Evolutionary conservation across 106 monocot genomes (phyloP).

Genomic region (Posidonia australis): DNA sequence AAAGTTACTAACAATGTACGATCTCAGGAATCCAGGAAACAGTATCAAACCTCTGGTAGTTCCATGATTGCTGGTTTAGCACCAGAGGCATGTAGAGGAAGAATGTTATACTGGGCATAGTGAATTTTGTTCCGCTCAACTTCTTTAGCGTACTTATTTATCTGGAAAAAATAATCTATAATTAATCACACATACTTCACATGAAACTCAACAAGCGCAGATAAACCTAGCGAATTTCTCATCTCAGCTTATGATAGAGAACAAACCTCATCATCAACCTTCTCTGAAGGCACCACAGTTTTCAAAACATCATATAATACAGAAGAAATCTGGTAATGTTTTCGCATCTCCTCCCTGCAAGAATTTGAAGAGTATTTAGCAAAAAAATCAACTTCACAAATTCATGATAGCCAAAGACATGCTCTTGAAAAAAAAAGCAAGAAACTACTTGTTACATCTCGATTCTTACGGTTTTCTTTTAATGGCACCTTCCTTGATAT

Average conservation of each 20-base stretch:
- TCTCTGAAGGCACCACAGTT: slow-evolving; percentile 59
- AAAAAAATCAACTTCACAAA: not conserved
- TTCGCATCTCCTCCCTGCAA: slow-evolving; percentile 87
- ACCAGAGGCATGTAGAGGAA: slow-evolving; percentile 67
- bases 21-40: not conserved
- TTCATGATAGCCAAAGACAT: too few species aligned
- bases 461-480: slow-evolving; percentile 56
- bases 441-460: too few species aligned
- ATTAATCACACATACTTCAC: not conserved
- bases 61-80: slow-evolving; percentile 65
- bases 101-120: slow-evolving; percentile 82
- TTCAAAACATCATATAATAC: slow-evolving; percentile 85
- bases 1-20: not conserved
- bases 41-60: slow-evolving; percentile 52
- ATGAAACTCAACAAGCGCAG: not conserved
- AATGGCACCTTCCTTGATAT: slow-evolving; percentile 45
- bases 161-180: slow-evolving; percentile 35
- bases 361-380: not conserved
- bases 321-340: slow-evolving; percentile 87
- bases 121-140: slow-evolving; percentile 81
- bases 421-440: not conserved
- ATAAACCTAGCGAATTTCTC: not conserved
- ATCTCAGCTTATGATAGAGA: not conserved
- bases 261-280: slow-evolving; percentile 59
- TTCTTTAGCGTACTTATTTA: slow-evolving; percentile 60